Percentiles rank a stretch among this genome's conserved stretches.
phyloP scores from a whole-genome alignment of 305 asterid genomes.

The Fraxinus sp. region DNA sequence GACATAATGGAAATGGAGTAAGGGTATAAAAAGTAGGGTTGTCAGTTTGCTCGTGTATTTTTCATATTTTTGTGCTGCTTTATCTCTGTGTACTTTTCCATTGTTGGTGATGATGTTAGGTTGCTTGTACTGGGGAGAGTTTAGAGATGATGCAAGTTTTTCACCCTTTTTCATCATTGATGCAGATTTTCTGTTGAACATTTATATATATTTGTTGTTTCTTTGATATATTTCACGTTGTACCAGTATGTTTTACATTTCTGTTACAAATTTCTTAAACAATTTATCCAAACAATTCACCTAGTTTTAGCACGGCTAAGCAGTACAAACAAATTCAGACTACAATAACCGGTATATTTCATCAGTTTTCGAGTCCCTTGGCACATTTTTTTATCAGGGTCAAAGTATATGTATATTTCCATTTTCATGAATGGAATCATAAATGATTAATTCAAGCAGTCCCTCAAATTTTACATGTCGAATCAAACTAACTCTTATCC shows the following conservation, averaged over 20 bases:
- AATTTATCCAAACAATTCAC: not conserved
- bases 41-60: slow-evolving; percentile 2
- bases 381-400: not conserved
- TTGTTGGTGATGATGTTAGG: slow-evolving; percentile 23
- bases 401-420: not conserved
- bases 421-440: not conserved
- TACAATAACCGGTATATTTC: not conserved
- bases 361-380: not conserved
- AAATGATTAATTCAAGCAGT: not conserved
- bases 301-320: not conserved
- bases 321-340: not conserved
- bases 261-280: not conserved
- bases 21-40: slow-evolving; percentile 32
- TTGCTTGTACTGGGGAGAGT: slow-evolving; percentile 1
- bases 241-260: not conserved
- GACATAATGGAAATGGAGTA: slow-evolving; percentile 50
- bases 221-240: slow-evolving; percentile 1
- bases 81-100: not conserved
- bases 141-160: slow-evolving; percentile 21
- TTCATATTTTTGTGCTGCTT: slow-evolving; percentile 8
- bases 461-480: not conserved
- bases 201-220: slow-evolving; percentile 29
- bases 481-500: not conserved
- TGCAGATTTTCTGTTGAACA: slow-evolving; percentile 28
- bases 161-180: slow-evolving; percentile 7